Evolutionary conservation across 1,284 basidiomycete genomes (phyloP).

Genomic region (Anthracocystis setariae): DNA sequence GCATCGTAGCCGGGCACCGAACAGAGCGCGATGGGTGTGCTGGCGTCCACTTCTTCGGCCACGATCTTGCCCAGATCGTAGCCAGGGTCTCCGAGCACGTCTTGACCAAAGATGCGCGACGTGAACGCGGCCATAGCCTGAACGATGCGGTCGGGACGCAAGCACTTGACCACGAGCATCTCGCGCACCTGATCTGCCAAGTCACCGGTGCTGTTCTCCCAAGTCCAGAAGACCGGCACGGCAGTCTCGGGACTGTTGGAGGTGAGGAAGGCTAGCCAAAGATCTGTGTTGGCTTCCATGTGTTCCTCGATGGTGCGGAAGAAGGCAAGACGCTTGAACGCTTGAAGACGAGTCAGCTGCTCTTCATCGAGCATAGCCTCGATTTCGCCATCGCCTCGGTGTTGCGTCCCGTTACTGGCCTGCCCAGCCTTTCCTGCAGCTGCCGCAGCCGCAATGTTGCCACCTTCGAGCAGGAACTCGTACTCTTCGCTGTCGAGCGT

Average conservation of each 20-base stretch:
- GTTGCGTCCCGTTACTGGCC: conserved; percentile 55
- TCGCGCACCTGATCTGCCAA: conserved; percentile 78
- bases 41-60: conserved; percentile 51
- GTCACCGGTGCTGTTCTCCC: conserved; percentile 60
- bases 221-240: conserved; percentile 77
- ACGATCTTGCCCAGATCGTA: conserved; percentile 52
- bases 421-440: conserved; percentile 65
- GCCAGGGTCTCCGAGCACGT: conserved; percentile 72
- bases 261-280: conserved; percentile 82
- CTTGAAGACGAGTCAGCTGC: conserved; percentile 73
- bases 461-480: conserved; percentile 88
- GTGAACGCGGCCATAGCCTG: conserved; percentile 83
- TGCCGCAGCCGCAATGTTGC: conserved; percentile 73
- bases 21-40: conserved; percentile 63
- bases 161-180: conserved; percentile 84
- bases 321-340: conserved; percentile 69
- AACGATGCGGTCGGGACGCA: conserved; percentile 86
- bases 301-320: conserved; percentile 82
- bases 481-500: conserved; percentile 81
- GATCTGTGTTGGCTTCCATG: conserved; percentile 74
- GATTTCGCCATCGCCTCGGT: conserved; percentile 38
- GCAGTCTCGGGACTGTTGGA: conserved; percentile 77
- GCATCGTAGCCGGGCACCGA: conserved; percentile 66
- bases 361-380: conserved; percentile 70
- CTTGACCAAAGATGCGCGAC: conserved; percentile 78